phyloP scores from a whole-genome alignment of 2,329 filamentous ascomycete genomes.

The Botrytis fragariae region DNA sequence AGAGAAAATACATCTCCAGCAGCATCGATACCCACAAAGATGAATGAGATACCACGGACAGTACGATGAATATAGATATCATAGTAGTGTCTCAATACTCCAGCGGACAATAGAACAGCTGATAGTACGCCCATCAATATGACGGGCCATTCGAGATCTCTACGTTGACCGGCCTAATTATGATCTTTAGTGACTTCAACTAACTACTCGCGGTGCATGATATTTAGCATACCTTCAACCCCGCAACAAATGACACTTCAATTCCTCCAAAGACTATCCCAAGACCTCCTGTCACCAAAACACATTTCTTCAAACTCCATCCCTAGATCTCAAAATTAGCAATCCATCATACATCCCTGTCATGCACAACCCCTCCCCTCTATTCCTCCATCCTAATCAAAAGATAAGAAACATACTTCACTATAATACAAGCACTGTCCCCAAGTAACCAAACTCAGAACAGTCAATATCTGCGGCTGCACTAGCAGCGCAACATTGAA shows the following conservation, averaged over 20 bases:
- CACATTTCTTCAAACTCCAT: conserved; percentile 51
- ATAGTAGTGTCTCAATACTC: conserved; percentile 66
- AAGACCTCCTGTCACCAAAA: conserved; percentile 50
- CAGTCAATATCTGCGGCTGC: conserved; percentile 39
- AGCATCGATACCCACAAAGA: conserved; percentile 69
- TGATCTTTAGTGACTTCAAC: background rate
- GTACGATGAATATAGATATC: conserved; percentile 66
- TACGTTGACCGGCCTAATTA: conserved; percentile 40
- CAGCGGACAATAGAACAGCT: conserved; percentile 60
- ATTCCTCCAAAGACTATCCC: conserved; percentile 57
- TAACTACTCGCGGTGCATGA: background rate
- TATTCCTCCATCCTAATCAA: background rate
- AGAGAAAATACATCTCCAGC: conserved; percentile 66
- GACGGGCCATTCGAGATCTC: conserved; percentile 55
- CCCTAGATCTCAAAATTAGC: conserved; percentile 40
- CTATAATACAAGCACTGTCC: conserved; percentile 42
- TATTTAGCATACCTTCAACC: conserved; percentile 39
- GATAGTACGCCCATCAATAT: conserved; percentile 66
- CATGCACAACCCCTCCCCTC: background rate
- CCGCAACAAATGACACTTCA: conserved; percentile 59
- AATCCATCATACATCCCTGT: too few species aligned
- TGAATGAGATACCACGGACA: conserved; percentile 68
- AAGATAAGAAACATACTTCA: conserved; percentile 41
- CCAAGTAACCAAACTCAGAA: conserved; percentile 40
- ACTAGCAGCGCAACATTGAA: conserved; percentile 39